Evolutionary conservation across 2,329 filamentous ascomycete genomes (phyloP), one percentile per base, ranked within the genome.

Genomic region (Aspergillus felis): DNA sequence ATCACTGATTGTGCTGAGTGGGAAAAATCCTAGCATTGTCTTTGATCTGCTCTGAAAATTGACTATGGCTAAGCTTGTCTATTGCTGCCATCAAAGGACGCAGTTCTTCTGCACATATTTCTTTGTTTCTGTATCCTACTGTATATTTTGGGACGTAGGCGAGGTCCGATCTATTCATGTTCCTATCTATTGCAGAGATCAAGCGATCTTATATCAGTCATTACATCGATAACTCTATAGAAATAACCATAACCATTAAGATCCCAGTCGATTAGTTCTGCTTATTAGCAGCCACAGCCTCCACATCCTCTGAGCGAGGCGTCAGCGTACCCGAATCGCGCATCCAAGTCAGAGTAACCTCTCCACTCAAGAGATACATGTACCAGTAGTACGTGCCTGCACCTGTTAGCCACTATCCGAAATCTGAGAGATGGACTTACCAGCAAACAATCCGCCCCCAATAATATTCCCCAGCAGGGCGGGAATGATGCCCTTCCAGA

Each of bases 371-470:
- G 2, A 78, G 66, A 62, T 78, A 78, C 52, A 81, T 66, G 55
- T 81, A 81, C 78, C 78, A 81, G 62, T 79, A 81, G 17, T 78
- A 78, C 0, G 71, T 75, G 5, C 65, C 69, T 69, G 12, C 12
- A 12, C 24, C 24, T 25, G 24, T 25, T 25, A 25, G 3, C 22
- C 22, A 22, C 24, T 4, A 25, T 25, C 24, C 24, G 24, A 2
- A 4, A 25, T 25, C 24, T 25, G 24, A 9, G 42, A 35, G 6
- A 14, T 29, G 38, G 20, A 63, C 67, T 49, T 46, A 70, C 78
- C 81, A n/a, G 78, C 78, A 61, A 85, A 84, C 1, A 83, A 42
- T 0, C 71, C 75, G 1, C 82, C 83, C 0, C 82, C 82, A 22
- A 22, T 22, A n/a, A 82, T 78, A 59, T 85, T 85, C 0, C 82